A percentile compares a stretch with the other conserved stretches of the same genome.
These are phyloP conservation scores for Xanthoconium stramineum DNA, from an alignment of 768 basidiomycete species.

Conservation along the genomic window DNA sequence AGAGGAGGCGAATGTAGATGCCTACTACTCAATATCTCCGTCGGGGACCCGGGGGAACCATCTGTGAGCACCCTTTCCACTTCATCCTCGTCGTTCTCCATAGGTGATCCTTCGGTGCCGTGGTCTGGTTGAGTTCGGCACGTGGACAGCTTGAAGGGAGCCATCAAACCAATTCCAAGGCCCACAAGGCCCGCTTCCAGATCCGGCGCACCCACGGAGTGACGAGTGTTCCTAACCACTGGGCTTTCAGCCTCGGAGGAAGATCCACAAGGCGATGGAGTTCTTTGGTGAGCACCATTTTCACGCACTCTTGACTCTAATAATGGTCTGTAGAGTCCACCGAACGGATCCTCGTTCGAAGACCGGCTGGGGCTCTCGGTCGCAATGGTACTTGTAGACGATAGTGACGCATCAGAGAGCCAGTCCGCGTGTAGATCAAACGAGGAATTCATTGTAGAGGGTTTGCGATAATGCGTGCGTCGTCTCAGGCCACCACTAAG, in stretches of 20 bases:
- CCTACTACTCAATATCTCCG: slow-evolving; percentile 17
- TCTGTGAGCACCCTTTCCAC: slow-evolving; percentile 29
- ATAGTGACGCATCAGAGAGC: slow-evolving; percentile 31
- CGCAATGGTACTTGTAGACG: slow-evolving; percentile 21
- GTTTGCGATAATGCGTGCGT: slow-evolving; percentile 28
- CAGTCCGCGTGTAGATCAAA: slow-evolving; percentile 25
- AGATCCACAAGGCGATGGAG: slow-evolving; percentile 18
- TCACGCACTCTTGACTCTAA: slow-evolving; percentile 9
- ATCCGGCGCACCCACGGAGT: slow-evolving; percentile 21
- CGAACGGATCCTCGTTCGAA: slow-evolving; percentile 44
- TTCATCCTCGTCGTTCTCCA: slow-evolving; percentile 33
- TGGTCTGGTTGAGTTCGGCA: slow-evolving; percentile 30
- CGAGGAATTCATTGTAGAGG: slow-evolving; percentile 27
- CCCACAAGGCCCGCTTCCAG: slow-evolving; percentile 38
- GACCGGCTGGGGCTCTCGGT: slow-evolving; percentile 27
- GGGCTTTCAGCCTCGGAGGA: slow-evolving; percentile 48
- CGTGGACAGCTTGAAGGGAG: slow-evolving; percentile 49
- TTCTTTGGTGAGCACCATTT: slow-evolving; percentile 10
- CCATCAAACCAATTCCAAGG: slow-evolving; percentile 44
- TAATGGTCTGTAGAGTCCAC: slow-evolving; percentile 41
- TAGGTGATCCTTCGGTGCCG: slow-evolving; percentile 4
- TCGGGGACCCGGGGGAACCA: slow-evolving; percentile 23
- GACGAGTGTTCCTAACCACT: slow-evolving; percentile 35
- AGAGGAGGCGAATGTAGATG: slow-evolving; percentile 37
- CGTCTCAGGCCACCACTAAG: slow-evolving; percentile 33